Evolutionary conservation across 2,329 filamentous ascomycete genomes (phyloP), one percentile per base, ranked within the genome.

Genomic region (Aspergillus brunneoviolaceus): DNA sequence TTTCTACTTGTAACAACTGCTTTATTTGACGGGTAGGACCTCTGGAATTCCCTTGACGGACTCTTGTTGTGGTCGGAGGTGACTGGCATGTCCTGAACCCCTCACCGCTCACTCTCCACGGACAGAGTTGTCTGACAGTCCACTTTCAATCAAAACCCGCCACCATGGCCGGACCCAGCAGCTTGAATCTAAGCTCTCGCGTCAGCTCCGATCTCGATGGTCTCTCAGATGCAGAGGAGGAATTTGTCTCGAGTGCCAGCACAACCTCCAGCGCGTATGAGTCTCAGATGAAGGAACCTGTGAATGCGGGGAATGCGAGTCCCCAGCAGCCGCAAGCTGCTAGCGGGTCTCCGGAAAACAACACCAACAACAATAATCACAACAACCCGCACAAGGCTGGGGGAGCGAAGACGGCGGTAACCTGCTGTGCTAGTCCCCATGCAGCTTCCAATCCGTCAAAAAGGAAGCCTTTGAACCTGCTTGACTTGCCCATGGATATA

Each of bases 401-500:
- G 4, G 27, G 4, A 11, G 49, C 49, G 23, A n/a, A 58, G 19
- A 31, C 25, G 21, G 63, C 57, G 21, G 58, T 57, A 19, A 31
- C 54, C 47, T 49, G 49, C 2, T 29, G 19, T 5, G 39, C 51
- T 47, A 16, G 27, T 14, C 19, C n/a, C n/a, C 21, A 25, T 29
- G 27, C 33, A 49, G 19, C 29, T 33, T 7, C 42, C 19, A 4
- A 45, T 7, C 19, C 54, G 21, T 21, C 53, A 19, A 35, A 51
- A 64, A 82, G 81, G 61, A 80, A 81, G 45, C 86, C 87, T 25
- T 79, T 92, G 61, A 82, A 82, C 39, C 79, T 95, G 51, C 80
- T 95, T 27, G 89, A 93, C 71, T 81, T 95, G 21, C 91, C 91
- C 1, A 81, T 92, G 61, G 91, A 95, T 71, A 84, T 95, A 21